Evolutionary conservation across 768 basidiomycete species (phyloP), one percentile per base, ranked within the genome.

Genomic region (Phlebiopsis gigantea): DNA sequence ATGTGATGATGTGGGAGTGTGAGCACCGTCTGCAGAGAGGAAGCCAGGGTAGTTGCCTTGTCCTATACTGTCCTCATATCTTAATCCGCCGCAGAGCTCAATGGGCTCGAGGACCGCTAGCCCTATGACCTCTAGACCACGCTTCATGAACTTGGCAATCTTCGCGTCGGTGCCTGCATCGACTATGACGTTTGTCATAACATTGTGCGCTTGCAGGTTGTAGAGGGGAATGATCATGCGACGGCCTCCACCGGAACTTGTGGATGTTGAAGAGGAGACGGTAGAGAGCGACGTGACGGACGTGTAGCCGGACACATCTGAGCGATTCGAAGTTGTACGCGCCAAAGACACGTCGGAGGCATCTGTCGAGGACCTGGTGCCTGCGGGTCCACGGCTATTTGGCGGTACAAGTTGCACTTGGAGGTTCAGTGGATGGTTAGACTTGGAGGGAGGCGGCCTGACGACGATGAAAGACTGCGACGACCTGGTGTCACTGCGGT

Each of bases 371-470:
- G 81, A 78, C 22, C 50, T 51, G 31, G 34, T 61, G 59, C n/a
- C 29, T 25, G 49, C 41, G 17, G 70, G 72, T 17, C 75, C 73
- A 59, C 74, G 82, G 53, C 72, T 72, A 61, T 72, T 78, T 42
- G 85, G 87, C 5, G 90, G 90, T 1, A 96, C 87, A 42, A 97
- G 85, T 69, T 97, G 94, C 10, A 97, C 85, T 64, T 97, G 94
- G 0, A 96, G 77, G 68, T 95, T 94, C 44, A 95, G 76, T 0
- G 93, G 88, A 61, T 95, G 91, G 60, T 88, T 89, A n/a, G 82
- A 77, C 63, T 85, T 84, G 5, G 89, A 83, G 0, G 92, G 91
- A 2, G 93, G 93, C 4, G 94, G 94, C 49, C 90, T 84, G 55
- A 96, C 94, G 66, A 96, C 84, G 56, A 95, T 90, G 73, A 94